Percentiles rank a stretch among this genome's conserved stretches.
Conservation (phyloP, 1,139 yeast species). For the Nakaseomyces glabratus region DNA sequence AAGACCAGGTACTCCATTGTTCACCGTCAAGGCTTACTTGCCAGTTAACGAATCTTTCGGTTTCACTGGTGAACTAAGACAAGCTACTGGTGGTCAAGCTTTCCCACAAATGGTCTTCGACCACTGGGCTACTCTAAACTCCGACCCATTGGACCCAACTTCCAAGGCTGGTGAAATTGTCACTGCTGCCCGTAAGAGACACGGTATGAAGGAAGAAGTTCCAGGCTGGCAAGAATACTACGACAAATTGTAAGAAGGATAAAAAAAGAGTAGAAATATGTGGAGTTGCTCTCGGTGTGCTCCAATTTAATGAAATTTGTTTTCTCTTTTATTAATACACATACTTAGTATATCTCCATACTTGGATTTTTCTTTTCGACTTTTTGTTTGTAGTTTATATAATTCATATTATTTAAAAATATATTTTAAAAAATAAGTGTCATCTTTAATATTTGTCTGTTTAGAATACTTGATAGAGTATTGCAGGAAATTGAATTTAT, state of each 20-base stretch:
- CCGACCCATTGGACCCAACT: constrained; percentile 88
- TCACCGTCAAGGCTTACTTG: constrained; percentile 98
- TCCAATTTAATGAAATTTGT: constrained; percentile 8
- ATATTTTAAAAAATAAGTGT: constrained; percentile 8
- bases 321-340: not conserved
- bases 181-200: constrained; percentile 85
- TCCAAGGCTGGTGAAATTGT: constrained; percentile 95
- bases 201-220: constrained; percentile 93
- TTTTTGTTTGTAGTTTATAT: constrained; percentile 18
- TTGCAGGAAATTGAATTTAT: too few relatives aligned
- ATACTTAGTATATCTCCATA: constrained; percentile 7
- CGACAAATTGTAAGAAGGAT: constrained; percentile 86
- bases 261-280: constrained; percentile 7
- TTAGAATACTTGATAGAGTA: too few relatives aligned
- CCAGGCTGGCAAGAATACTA: constrained; percentile 99
- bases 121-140: constrained; percentile 88
- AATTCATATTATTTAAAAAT: constrained; percentile 6
- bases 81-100: constrained; percentile 99
- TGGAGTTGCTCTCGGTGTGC: constrained; percentile 5
- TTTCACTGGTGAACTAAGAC: constrained; percentile 99
- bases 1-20: constrained; percentile 99
- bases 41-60: constrained; percentile 99
- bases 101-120: constrained; percentile 99
- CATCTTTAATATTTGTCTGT: constrained; percentile 9
- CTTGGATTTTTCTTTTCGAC: constrained; percentile 9